Conservation (phyloP, 805 yeast species). For the Yarrowia hollandica region DNA sequence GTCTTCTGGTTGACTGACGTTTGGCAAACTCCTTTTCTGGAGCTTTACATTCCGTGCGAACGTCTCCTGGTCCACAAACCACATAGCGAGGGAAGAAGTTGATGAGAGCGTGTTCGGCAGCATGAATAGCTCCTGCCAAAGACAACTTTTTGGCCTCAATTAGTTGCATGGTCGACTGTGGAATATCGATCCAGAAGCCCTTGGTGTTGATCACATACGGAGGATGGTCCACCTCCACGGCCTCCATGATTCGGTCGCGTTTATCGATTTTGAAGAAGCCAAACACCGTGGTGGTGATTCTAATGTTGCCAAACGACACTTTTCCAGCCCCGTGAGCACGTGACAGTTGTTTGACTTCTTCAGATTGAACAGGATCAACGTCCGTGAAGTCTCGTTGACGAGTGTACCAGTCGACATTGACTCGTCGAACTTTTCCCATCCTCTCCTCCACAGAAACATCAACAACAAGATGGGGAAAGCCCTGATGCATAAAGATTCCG, state of each 20-base stretch:
- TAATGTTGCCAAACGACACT: slow-evolving; percentile 68
- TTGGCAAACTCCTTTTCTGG: slow-evolving; percentile 93
- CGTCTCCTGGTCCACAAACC: slow-evolving; percentile 64
- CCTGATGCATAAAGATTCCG: slow-evolving; percentile 92
- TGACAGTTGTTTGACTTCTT: slow-evolving; percentile 33
- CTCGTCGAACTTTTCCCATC: slow-evolving; percentile 82
- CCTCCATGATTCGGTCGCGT: slow-evolving; percentile 78
- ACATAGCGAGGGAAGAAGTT: slow-evolving; percentile 73
- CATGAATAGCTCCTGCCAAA: slow-evolving; percentile 92
- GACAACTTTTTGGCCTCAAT: slow-evolving; percentile 60
- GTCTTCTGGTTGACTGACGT: slow-evolving; percentile 63
- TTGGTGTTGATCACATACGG: slow-evolving; percentile 68
- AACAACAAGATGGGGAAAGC: slow-evolving; percentile 79
- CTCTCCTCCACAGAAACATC: slow-evolving; percentile 79
- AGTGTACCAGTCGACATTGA: slow-evolving; percentile 92
- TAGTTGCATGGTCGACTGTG: slow-evolving; percentile 58
- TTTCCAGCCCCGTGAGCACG: slow-evolving; percentile 8
- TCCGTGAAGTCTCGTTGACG: slow-evolving; percentile 89
- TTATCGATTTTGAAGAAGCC: slow-evolving; percentile 89
- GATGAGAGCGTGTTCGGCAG: slow-evolving; percentile 89
- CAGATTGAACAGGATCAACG: slow-evolving; percentile 67
- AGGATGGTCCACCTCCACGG: slow-evolving; percentile 88
- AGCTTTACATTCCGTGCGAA: slow-evolving; percentile 93
- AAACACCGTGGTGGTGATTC: slow-evolving; percentile 75
- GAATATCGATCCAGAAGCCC: slow-evolving; percentile 93